Percentiles rank a stretch among this genome's conserved stretches.
Conservation (phyloP, 768 basidiomycete genomes). For the Auricularia heimuer region DNA sequence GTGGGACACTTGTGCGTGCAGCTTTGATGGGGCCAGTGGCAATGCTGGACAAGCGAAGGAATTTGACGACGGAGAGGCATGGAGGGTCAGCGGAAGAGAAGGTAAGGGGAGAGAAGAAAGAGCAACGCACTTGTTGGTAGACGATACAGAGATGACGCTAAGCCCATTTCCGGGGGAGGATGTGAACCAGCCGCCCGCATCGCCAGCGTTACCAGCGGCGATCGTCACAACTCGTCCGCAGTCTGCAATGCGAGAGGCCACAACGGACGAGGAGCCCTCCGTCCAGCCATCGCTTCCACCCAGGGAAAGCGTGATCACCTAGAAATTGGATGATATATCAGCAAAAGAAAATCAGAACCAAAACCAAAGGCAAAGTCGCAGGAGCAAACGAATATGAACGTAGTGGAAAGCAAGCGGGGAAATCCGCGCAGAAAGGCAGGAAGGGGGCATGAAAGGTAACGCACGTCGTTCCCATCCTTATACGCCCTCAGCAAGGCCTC, state of each 20-base stretch:
- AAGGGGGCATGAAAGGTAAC: too few species aligned
- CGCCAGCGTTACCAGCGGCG: slow-evolving; percentile 25
- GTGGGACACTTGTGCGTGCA: background rate
- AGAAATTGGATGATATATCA: too few species aligned
- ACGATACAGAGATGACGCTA: slow-evolving; percentile 22
- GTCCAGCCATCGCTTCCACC: slow-evolving; percentile 25
- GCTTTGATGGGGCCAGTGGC: too few species aligned
- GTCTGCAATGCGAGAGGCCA: slow-evolving; percentile 21
- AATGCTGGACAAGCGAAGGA: background rate
- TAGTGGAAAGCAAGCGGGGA: too few species aligned
- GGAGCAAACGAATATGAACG: too few species aligned
- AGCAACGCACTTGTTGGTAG: slow-evolving; percentile 9
- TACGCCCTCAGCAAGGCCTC: slow-evolving; percentile 7
- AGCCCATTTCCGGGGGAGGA: slow-evolving; percentile 20
- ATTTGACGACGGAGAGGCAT: background rate
- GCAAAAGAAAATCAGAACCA: too few species aligned
- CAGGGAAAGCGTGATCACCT: slow-evolving; percentile 24
- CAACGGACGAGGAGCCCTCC: slow-evolving; percentile 18
- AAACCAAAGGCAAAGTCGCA: too few species aligned
- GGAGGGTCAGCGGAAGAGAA: too few species aligned
- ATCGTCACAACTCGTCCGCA: slow-evolving; percentile 23
- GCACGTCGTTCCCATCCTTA: slow-evolving; percentile 19
- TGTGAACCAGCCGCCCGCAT: slow-evolving; percentile 25
- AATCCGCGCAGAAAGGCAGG: too few species aligned
- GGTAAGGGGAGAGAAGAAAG: background rate